Conservation (phyloP, 148 eudicot species). For the Camellia lanceoleosa region DNA sequence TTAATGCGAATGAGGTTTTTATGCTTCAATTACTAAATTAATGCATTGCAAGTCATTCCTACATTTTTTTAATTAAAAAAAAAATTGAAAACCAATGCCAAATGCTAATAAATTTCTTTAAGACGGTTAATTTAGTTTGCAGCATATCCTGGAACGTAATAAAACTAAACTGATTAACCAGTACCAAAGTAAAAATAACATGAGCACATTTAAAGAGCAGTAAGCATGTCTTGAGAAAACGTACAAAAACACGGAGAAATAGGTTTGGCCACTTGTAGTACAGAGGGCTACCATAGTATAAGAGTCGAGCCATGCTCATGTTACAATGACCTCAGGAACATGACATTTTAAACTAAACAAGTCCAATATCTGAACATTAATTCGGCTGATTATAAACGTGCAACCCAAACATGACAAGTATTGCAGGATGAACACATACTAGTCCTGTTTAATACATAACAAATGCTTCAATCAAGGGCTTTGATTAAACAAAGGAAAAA, state of each 20-base stretch:
- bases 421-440: too few relatives aligned
- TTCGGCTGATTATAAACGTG: too few relatives aligned
- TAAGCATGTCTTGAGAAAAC: background rate
- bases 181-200: background rate
- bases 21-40: background rate
- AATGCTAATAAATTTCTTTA: background rate
- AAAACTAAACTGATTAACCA: background rate
- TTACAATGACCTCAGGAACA: background rate
- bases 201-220: background rate
- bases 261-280: background rate
- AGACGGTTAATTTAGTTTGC: too few relatives aligned
- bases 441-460: too few relatives aligned
- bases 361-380: too few relatives aligned
- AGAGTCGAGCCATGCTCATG: background rate
- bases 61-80: too few relatives aligned
- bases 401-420: too few relatives aligned
- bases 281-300: background rate
- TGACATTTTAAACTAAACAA: background rate
- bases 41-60: background rate
- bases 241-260: background rate
- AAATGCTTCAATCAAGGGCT: too few relatives aligned
- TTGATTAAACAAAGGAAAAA: too few relatives aligned
- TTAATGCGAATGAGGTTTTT: background rate
- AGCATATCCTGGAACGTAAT: background rate
- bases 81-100: background rate